Conservation (phyloP, 225 moss, liverwort and hornwort species). For the Lunularia cruciata region DNA sequence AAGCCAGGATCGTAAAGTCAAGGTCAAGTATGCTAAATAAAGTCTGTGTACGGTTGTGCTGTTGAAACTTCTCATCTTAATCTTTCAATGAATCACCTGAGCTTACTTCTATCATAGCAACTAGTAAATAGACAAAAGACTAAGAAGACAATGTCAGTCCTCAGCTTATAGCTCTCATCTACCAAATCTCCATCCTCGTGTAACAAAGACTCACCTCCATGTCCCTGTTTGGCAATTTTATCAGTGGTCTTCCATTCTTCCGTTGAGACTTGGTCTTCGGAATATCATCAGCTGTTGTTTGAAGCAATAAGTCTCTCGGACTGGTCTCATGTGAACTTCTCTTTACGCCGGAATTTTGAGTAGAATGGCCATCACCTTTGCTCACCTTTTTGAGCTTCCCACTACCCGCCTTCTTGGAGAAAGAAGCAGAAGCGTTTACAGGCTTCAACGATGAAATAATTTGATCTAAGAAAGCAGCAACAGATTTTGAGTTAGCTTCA, state of each 20-base stretch:
- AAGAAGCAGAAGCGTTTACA: conserved; percentile 22
- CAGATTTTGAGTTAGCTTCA: background rate
- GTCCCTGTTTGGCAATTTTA: conserved; percentile 64
- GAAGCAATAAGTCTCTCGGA: background rate
- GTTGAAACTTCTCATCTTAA: no score
- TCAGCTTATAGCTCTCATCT: no score
- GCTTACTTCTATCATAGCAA: no score
- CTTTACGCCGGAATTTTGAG: background rate
- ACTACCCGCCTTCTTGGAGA: conserved; percentile 11
- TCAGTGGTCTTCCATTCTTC: conserved; percentile 41
- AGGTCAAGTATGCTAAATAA: no score
- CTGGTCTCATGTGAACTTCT: background rate
- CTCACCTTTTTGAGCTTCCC: conserved; percentile 26
- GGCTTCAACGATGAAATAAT: conserved; percentile 14
- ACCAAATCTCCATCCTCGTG: no score
- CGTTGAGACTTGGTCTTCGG: background rate
- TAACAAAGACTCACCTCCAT: conserved; percentile 51
- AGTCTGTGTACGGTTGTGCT: no score
- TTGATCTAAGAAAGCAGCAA: conserved; percentile 1
- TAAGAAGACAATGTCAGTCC: no score
- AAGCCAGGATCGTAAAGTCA: no score
- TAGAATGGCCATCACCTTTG: background rate
- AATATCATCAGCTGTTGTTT: conserved; percentile 1
- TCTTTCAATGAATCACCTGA: no score
- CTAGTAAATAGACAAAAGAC: no score